Conservation (phyloP, 331 rosid species). For the Telfairia occidentalis region DNA sequence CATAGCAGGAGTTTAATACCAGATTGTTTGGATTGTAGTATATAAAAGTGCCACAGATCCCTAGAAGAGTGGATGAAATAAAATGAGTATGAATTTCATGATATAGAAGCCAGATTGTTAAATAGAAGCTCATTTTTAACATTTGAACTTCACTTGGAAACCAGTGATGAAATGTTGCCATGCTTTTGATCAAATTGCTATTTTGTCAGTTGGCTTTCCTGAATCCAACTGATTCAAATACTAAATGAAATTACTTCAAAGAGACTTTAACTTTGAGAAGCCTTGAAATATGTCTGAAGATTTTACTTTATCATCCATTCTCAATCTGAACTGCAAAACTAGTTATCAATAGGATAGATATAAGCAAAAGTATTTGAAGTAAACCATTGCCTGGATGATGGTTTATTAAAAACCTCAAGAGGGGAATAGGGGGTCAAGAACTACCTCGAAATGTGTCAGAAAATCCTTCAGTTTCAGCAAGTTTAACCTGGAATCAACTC, state of each 20-base stretch:
- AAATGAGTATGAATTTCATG: not conserved
- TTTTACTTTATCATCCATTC: not conserved
- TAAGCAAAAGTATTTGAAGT: not conserved
- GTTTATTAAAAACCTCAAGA: not conserved
- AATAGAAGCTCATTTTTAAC: not conserved
- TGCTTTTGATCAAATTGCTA: not conserved
- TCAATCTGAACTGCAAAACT: not conserved
- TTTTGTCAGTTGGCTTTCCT: not conserved
- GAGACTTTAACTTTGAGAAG: not conserved
- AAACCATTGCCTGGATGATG: not conserved
- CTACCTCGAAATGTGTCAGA: conserved; percentile 8
- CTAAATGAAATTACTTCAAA: not conserved
- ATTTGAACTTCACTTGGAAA: not conserved
- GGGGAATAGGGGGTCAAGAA: not conserved
- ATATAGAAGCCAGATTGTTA: not conserved
- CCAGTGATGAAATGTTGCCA: conserved; percentile 1
- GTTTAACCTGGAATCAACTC: conserved; percentile 37
- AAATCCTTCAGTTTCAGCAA: conserved; percentile 34
- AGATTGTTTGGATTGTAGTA: conserved; percentile 21
- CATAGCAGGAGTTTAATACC: conserved; percentile 30
- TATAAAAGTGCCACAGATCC: conserved; percentile 25
- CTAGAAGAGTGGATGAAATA: conserved; percentile 19
- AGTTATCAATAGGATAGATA: not conserved
- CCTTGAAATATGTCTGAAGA: not conserved
- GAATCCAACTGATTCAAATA: not conserved